Evolutionary conservation across 2,329 filamentous ascomycete species (phyloP), one percentile per base, ranked within the genome.

Genomic region (Boeremia exigua): DNA sequence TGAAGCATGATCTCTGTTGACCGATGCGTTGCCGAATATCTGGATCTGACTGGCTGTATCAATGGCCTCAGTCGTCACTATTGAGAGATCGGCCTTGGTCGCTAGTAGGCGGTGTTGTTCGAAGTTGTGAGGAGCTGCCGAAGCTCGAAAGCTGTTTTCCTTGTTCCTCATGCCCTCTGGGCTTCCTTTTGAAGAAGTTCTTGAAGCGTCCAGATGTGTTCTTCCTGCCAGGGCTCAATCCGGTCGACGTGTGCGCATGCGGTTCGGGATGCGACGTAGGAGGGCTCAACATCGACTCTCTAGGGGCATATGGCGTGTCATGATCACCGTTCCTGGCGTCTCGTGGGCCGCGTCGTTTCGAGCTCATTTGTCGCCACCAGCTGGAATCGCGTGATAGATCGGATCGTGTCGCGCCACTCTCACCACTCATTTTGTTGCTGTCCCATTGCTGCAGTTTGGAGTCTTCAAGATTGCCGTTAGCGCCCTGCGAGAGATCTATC

Each of bases 321-420:
- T 56, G 59, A 29, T 72, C 69, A 48, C 71, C 67, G 48, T 72
- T 71, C 54, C 70, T 67, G 27, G 61, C 33, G 43, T 74, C 71
- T 27, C 67, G 61, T 34, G 65, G 58, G 10, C 54, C 53, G 34
- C 69, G 69, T 39, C 70, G 58, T 15, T 64, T 65, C 23, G 67
- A 64, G 37, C 73, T 67, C 65, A 72, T 70, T 36, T 70, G 70
- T 43, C 69, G 65, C 73, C 73, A 75, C 72, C 72, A 75, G 30
- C 59, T 66, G 10, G 67, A 62, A 33, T 75, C 71, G 36, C 71
- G 70, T 12, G 67, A 69, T 4, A 43, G 60, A 53, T 74, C 72
- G 10, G 69, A 70, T 48, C 64, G 63, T 4, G 70, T 66, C 19
- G 60, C 56, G 38, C 58, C 71, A 37, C 66, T 70, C 37, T 74